phyloP scores from a whole-genome alignment of 1,284 basidiomycete genomes.

The Melampsora larici-populina region DNA sequence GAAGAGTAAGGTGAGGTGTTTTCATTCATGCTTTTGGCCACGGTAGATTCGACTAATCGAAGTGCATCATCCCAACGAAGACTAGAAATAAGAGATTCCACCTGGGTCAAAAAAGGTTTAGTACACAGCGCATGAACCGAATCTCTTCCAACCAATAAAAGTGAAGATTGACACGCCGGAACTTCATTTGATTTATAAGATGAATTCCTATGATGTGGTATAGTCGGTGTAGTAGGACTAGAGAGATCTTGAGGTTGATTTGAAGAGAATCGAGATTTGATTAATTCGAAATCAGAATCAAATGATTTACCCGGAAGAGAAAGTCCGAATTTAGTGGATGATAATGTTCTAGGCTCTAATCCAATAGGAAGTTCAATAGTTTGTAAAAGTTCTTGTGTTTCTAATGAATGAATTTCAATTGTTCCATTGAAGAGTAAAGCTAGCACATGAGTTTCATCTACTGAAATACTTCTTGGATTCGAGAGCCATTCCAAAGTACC shows the following conservation, averaged over 20 bases:
- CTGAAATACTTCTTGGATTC: constrained; percentile 27
- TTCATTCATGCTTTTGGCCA: background rate
- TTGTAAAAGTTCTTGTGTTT: constrained; percentile 29
- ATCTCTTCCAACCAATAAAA: constrained; percentile 63
- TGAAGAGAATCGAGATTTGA: background rate
- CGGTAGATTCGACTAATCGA: constrained; percentile 53
- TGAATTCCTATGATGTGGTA: background rate
- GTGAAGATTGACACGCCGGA: background rate
- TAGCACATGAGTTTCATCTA: constrained; percentile 27
- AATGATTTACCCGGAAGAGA: constrained; percentile 27
- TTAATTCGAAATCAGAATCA: background rate
- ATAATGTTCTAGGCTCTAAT: constrained; percentile 28
- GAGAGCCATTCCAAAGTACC: constrained; percentile 40
- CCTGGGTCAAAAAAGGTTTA: constrained; percentile 68
- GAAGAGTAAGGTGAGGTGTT: constrained; percentile 7
- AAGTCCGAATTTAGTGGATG: constrained; percentile 32
- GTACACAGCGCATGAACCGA: constrained; percentile 67
- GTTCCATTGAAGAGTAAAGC: constrained; percentile 41
- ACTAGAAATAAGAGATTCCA: constrained; percentile 65
- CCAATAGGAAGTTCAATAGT: constrained; percentile 27
- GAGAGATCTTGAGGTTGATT: constrained; percentile 1
- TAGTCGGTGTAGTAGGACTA: background rate
- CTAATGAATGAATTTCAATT: constrained; percentile 27
- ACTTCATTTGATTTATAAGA: background rate
- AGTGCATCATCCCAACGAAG: constrained; percentile 66